These are phyloP conservation scores for Sophora flavescens DNA, from an alignment of 306 rosid genomes.

Conservation along the genomic window DNA sequence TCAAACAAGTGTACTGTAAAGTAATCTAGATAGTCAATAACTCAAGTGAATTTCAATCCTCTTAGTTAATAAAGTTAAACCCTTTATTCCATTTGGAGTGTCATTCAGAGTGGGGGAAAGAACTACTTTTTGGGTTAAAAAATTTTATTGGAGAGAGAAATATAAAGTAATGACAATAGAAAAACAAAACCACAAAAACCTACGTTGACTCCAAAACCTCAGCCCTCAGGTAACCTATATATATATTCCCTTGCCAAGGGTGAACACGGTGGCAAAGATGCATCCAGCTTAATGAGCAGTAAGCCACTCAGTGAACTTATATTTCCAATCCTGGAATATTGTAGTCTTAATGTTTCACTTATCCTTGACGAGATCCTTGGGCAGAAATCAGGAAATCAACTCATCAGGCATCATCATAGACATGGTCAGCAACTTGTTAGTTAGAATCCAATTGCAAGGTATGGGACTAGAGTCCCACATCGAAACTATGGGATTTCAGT, in stretches of 20 bases:
- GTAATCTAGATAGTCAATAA: constrained; percentile 29
- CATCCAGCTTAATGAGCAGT: constrained; percentile 30
- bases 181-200: constrained; percentile 13
- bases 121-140: constrained; percentile 11
- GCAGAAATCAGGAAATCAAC: constrained; percentile 8
- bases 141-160: not conserved
- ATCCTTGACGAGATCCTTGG: not conserved
- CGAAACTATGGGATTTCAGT: too few relatives aligned
- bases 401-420: constrained; percentile 19
- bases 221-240: not conserved
- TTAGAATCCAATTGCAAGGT: too few relatives aligned
- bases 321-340: not conserved
- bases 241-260: constrained; percentile 14
- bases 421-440: not conserved
- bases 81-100: constrained; percentile 13
- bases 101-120: constrained; percentile 10
- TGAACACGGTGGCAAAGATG: constrained; percentile 4
- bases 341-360: not conserved
- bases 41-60: constrained; percentile 33
- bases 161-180: constrained; percentile 15
- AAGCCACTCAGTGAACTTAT: not conserved
- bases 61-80: constrained; percentile 29
- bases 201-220: constrained; percentile 21
- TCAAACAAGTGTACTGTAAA: constrained; percentile 30
- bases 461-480: too few relatives aligned